Percentiles rank a stretch among this genome's conserved stretches.
Evolutionary conservation across 2,329 filamentous ascomycete genomes (phyloP).

Genomic region (Alternaria brassicicola): DNA sequence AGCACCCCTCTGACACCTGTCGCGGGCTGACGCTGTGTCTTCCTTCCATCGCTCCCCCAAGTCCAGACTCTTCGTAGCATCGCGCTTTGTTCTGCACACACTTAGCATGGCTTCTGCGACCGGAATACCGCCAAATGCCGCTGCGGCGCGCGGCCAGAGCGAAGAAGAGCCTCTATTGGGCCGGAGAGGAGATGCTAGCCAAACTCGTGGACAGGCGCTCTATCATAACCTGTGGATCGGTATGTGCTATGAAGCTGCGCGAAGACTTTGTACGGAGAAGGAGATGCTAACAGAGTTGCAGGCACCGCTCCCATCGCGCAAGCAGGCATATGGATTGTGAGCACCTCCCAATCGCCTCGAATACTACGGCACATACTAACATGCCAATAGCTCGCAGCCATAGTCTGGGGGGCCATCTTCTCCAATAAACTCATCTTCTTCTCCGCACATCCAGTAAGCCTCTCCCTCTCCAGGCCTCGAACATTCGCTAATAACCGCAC

Average conservation of each 20-base stretch:
- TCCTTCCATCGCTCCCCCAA: neutral
- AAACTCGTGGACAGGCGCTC: slow-evolving; percentile 68
- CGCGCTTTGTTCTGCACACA: neutral
- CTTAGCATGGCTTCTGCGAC: slow-evolving; percentile 70
- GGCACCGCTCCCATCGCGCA: slow-evolving; percentile 84
- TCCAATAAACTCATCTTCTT: slow-evolving; percentile 76
- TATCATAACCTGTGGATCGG: slow-evolving; percentile 76
- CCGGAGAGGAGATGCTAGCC: slow-evolving; percentile 72
- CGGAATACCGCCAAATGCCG: slow-evolving; percentile 63
- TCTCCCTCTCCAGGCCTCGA: neutral
- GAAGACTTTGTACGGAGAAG: neutral
- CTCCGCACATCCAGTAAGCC: slow-evolving; percentile 79
- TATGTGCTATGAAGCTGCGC: slow-evolving; percentile 50
- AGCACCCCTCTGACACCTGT: slow-evolving; percentile 13
- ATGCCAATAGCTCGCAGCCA: slow-evolving; percentile 63
- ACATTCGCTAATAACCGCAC: slow-evolving; percentile 22
- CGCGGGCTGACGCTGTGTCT: neutral
- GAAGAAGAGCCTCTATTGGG: slow-evolving; percentile 76
- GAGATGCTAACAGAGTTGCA: slow-evolving; percentile 44
- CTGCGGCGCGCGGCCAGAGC: slow-evolving; percentile 45
- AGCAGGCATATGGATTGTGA: slow-evolving; percentile 72
- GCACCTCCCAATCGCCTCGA: slow-evolving; percentile 25
- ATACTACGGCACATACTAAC: slow-evolving; percentile 16
- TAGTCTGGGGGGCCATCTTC: slow-evolving; percentile 81
- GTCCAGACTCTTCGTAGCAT: neutral